phyloP scores from a whole-genome alignment of 305 asterid genomes.

The Rubia tinctorum region DNA sequence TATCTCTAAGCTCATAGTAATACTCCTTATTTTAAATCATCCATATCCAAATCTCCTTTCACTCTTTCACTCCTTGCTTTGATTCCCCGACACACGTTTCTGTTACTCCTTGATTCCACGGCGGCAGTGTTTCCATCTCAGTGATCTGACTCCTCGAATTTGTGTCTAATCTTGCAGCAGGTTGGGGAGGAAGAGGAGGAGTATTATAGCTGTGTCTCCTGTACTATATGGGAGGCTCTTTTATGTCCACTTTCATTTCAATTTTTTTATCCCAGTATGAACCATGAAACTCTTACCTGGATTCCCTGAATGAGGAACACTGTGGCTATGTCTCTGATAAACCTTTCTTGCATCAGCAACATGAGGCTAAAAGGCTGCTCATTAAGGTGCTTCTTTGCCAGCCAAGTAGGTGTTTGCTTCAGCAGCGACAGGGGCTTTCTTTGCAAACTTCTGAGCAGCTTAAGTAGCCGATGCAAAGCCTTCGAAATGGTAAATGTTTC shows the following conservation, averaged over 20 bases:
- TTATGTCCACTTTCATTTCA: constrained; percentile 65
- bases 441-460: constrained; percentile 67
- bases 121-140: no score
- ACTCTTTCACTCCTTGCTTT: constrained; percentile 12
- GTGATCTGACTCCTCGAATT: no score
- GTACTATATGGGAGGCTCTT: constrained; percentile 39
- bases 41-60: constrained; percentile 30
- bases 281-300: constrained; percentile 47
- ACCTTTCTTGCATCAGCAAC: constrained; percentile 26
- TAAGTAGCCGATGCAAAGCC: constrained; percentile 80
- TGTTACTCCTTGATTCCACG: no score
- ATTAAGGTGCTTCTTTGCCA: constrained; percentile 36
- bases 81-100: neutral
- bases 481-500: constrained; percentile 34
- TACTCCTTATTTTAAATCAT: constrained; percentile 42
- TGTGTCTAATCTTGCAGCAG: no score
- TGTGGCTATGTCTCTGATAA: constrained; percentile 29
- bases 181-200: no score
- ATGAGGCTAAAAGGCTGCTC: constrained; percentile 26
- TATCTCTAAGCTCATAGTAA: constrained; percentile 54
- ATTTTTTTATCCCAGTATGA: constrained; percentile 70
- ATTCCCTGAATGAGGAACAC: constrained; percentile 24
- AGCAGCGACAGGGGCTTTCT: constrained; percentile 86
- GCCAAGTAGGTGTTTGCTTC: constrained; percentile 73
- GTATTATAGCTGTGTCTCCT: constrained; percentile 62